phyloP scores from a whole-genome alignment of 148 eudicot species.

The Cornus florida region DNA sequence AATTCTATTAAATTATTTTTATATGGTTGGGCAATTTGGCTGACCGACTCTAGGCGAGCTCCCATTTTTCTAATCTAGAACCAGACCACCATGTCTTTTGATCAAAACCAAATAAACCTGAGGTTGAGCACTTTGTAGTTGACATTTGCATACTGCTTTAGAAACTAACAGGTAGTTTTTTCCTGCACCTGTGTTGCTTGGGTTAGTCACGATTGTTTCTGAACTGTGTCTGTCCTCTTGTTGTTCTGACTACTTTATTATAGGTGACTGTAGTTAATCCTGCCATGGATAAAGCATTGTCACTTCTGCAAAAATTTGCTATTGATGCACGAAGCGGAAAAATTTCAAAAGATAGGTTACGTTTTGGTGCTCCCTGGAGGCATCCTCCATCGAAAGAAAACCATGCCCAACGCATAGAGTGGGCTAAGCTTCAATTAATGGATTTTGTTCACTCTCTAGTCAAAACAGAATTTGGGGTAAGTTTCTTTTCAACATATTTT shows the following conservation, averaged over 20 bases:
- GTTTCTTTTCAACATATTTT: constrained; percentile 14
- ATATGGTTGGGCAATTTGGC: neutral
- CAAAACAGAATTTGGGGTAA: constrained; percentile 86
- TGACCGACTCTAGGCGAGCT: neutral
- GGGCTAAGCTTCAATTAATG: constrained; percentile 93
- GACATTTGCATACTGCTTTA: neutral
- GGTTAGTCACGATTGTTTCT: neutral
- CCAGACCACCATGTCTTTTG: neutral
- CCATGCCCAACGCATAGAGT: constrained; percentile 34
- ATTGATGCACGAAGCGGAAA: constrained; percentile 67
- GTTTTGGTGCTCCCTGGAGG: constrained; percentile 99
- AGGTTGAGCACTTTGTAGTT: neutral
- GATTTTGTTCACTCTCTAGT: constrained; percentile 81
- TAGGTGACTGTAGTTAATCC: constrained; percentile 94
- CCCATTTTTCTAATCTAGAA: neutral
- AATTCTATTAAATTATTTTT: neutral
- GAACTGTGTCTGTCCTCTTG: neutral
- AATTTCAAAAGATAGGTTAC: constrained; percentile 66
- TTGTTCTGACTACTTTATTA: constrained; percentile 15
- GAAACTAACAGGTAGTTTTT: neutral
- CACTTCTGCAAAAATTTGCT: constrained; percentile 73
- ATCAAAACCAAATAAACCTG: neutral
- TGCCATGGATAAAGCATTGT: constrained; percentile 89
- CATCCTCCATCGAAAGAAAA: constrained; percentile 75
- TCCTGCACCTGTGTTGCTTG: neutral